phyloP scores from a whole-genome alignment of 2,329 filamentous ascomycete species.

The Scytalidium lignicola region DNA sequence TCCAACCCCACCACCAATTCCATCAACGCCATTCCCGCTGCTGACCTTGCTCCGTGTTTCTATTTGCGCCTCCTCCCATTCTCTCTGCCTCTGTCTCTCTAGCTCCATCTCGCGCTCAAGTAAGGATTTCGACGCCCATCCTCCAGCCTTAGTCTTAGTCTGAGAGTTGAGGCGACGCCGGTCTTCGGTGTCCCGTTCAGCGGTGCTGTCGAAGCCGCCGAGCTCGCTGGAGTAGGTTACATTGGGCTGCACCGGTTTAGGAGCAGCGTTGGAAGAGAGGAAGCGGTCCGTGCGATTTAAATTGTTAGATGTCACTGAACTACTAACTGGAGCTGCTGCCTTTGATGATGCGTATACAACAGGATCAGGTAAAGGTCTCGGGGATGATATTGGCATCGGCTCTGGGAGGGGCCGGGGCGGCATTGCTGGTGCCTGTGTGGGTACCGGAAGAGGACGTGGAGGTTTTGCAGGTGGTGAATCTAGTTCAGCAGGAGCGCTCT shows the following conservation, averaged over 20 bases:
- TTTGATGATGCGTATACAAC: slow-evolving; percentile 19
- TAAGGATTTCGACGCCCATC: slow-evolving; percentile 49
- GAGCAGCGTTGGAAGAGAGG: slow-evolving; percentile 42
- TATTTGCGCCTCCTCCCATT: slow-evolving; percentile 71
- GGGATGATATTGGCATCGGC: slow-evolving; percentile 13
- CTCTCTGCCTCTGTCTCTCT: slow-evolving; percentile 51
- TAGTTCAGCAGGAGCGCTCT: slow-evolving; percentile 10
- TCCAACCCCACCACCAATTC: slow-evolving; percentile 60
- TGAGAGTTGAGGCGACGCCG: slow-evolving; percentile 41
- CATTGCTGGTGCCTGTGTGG: slow-evolving; percentile 6
- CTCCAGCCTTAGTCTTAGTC: slow-evolving; percentile 45
- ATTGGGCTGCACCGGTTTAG: slow-evolving; percentile 27
- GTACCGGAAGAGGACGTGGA: slow-evolving; percentile 27
- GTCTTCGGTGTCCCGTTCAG: slow-evolving; percentile 46
- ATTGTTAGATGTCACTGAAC: slow-evolving; percentile 11
- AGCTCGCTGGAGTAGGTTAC: slow-evolving; percentile 35
- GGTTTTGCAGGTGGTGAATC: slow-evolving; percentile 17
- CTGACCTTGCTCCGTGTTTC: slow-evolving; percentile 45
- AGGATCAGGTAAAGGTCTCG: slow-evolving; percentile 1
- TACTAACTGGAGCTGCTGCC: slow-evolving; percentile 10
- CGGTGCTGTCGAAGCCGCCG: slow-evolving; percentile 32
- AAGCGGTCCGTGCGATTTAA: slow-evolving; percentile 42
- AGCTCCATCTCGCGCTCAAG: slow-evolving; percentile 57
- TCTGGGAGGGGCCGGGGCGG: slow-evolving; percentile 32
- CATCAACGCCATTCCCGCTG: slow-evolving; percentile 48